phyloP scores from a whole-genome alignment of 768 basidiomycete genomes.

The Cystobasidium tubakii region DNA sequence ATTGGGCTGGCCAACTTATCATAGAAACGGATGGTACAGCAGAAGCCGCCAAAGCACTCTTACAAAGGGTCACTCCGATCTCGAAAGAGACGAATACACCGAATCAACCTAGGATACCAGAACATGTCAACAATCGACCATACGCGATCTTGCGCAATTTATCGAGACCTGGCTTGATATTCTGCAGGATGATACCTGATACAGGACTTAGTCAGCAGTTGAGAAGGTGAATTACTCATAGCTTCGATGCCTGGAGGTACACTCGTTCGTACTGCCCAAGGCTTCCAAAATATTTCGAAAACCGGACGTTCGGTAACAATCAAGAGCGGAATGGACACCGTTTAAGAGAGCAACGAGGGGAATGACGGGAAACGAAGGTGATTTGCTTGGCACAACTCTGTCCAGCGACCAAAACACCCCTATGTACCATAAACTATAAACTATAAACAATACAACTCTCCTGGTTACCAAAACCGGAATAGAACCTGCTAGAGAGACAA shows the following conservation, averaged over 20 bases:
- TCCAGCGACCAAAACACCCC: not conserved
- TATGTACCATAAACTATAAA: not conserved
- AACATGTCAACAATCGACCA: slow-evolving; percentile 11
- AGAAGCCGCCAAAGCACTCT: slow-evolving; percentile 41
- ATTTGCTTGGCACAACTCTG: not conserved
- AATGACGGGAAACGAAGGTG: slow-evolving; percentile 2
- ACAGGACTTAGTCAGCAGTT: not conserved
- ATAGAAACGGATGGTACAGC: slow-evolving; percentile 45
- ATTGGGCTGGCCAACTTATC: slow-evolving; percentile 41
- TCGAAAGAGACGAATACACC: not conserved
- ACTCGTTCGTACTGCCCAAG: too few species aligned
- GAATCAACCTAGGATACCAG: not conserved
- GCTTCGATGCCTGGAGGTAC: too few species aligned
- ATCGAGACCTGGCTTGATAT: slow-evolving; percentile 29
- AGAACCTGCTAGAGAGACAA: too few species aligned
- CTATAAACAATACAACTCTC: too few species aligned
- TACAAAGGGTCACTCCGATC: not conserved
- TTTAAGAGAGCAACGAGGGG: too few species aligned
- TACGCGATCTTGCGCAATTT: not conserved
- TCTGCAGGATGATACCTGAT: not conserved
- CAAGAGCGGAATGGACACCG: too few species aligned
- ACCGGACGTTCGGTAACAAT: too few species aligned
- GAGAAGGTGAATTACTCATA: too few species aligned
- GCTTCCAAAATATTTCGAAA: too few species aligned
- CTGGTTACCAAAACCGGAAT: too few species aligned